These are phyloP conservation scores for Neurospora sp. DNA, from an alignment of 495 filamentous ascomycete species.

Conservation along the genomic window DNA sequence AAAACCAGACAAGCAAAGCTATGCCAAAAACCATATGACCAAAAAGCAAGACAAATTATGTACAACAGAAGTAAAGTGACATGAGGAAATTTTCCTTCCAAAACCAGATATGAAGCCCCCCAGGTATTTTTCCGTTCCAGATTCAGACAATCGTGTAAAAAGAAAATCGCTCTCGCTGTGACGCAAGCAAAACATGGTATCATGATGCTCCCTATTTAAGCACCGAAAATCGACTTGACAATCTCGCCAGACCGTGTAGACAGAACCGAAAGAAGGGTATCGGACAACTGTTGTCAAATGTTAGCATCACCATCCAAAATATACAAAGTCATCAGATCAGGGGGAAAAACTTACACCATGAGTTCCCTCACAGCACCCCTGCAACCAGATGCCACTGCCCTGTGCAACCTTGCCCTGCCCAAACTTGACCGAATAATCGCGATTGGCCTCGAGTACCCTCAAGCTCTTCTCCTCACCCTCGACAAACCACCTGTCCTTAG, in stretches of 20 bases:
- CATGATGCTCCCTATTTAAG: not conserved
- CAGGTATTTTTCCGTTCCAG: not conserved
- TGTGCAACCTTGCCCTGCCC: conserved; percentile 54
- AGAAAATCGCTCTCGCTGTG: not conserved
- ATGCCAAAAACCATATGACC: not conserved
- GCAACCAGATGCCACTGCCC: conserved; percentile 75
- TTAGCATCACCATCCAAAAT: not conserved
- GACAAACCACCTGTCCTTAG: conserved; percentile 21
- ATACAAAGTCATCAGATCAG: not conserved
- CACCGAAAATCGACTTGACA: conserved; percentile 59
- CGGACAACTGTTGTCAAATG: conserved; percentile 48
- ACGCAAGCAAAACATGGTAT: not conserved
- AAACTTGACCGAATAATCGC: conserved; percentile 70
- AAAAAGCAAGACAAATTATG: not conserved
- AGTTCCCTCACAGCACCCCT: conserved; percentile 86
- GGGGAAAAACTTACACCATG: conserved; percentile 64
- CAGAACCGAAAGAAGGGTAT: conserved; percentile 67
- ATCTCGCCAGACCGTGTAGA: conserved; percentile 66
- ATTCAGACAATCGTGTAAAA: not conserved
- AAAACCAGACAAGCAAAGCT: not conserved
- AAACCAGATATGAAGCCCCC: not conserved
- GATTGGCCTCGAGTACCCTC: conserved; percentile 24
- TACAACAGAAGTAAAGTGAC: conserved; percentile 1
- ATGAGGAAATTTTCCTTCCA: not conserved
- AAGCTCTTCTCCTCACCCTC: conserved; percentile 12